Percentiles rank a stretch among this genome's conserved stretches.
Conservation (phyloP, 2,329 filamentous ascomycete genomes). For the Exophiala bonariae region DNA sequence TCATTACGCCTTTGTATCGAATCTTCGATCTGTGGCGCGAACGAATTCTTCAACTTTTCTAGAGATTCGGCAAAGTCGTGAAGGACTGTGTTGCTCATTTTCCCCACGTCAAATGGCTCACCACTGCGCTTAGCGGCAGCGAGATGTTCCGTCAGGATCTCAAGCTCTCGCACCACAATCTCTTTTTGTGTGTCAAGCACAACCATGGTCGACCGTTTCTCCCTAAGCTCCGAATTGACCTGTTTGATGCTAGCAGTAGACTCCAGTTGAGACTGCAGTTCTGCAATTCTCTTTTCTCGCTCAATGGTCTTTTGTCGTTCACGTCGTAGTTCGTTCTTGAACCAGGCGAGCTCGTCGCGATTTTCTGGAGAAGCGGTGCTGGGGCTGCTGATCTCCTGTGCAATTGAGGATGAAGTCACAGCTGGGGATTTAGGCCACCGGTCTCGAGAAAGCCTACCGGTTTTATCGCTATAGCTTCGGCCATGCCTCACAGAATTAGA, state of each 20-base stretch:
- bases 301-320: constrained; percentile 85
- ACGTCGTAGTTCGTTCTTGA: constrained; percentile 71
- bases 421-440: constrained; percentile 72
- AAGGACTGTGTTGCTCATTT: constrained; percentile 63
- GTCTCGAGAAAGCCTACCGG: constrained; percentile 58
- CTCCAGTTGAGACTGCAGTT: constrained; percentile 65
- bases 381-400: constrained; percentile 70
- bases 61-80: constrained; percentile 63
- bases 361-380: constrained; percentile 59
- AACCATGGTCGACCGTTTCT: constrained; percentile 94
- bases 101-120: constrained; percentile 74
- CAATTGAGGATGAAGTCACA: constrained; percentile 37
- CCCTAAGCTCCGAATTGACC: constrained; percentile 81
- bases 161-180: constrained; percentile 89
- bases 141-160: constrained; percentile 84
- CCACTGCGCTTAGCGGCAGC: constrained; percentile 81
- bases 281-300: constrained; percentile 80
- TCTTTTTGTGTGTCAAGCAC: constrained; percentile 92
- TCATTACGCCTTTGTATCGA: constrained; percentile 86
- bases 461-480: constrained; percentile 76
- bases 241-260: constrained; percentile 65
- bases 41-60: constrained; percentile 75
- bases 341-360: constrained; percentile 63
- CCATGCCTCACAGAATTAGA: constrained; percentile 94
- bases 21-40: constrained; percentile 74